Evolutionary conservation across 306 rosid species (phyloP), one percentile per base, ranked within the genome.

Genomic region (Abrus pulchellus): DNA sequence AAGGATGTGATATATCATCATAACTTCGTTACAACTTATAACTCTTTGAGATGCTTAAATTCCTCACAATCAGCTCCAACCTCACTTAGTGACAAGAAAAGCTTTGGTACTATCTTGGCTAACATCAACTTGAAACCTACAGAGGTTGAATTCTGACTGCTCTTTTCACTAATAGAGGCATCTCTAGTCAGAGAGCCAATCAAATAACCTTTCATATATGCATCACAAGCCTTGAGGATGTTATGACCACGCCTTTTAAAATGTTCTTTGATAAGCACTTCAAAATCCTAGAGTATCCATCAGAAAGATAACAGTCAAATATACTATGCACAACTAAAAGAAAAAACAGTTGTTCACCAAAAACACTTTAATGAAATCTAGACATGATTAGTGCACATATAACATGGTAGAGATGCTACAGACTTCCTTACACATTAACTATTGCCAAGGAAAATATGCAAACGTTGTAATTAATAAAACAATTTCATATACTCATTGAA

Each of bases 51-150:
- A 85, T 93, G 94, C 88, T 84, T 85, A 81, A 96, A 96, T 77
- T 93, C 93, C 36, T 87, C 90, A 61, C 97, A 96, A 78, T 90
- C 91, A 71, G 93, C 98, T 85, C 93, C 97, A 74, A 89, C 90
- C 38, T 83, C 97, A 57, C 74, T 80, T 62, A 96, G 74, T 11
- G 97, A 91, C 43, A 47, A 34, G 84, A 89, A 84, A 81, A 96
- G 98, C 90, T 89, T 96, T 0, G 98, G 97, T 80, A 86, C 80
- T 78, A 96, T 88, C 89, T 96, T 96, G 41, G 94, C 89, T 41
- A 96, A 87, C 97, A 93, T 93, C 90, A 96, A 80, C 92, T 93
- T 96, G 87, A 93, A 96, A 72, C 99, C 99, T 70, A 93, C 91
- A 1, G 99, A 93, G 43, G 91, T 96, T n/a, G 97, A 90, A 87